A percentile compares a stretch with the other conserved stretches of the same genome.
Evolutionary conservation across 108 stramenopile genomes (phyloP).

Genomic region (Nitzschia sp.): DNA sequence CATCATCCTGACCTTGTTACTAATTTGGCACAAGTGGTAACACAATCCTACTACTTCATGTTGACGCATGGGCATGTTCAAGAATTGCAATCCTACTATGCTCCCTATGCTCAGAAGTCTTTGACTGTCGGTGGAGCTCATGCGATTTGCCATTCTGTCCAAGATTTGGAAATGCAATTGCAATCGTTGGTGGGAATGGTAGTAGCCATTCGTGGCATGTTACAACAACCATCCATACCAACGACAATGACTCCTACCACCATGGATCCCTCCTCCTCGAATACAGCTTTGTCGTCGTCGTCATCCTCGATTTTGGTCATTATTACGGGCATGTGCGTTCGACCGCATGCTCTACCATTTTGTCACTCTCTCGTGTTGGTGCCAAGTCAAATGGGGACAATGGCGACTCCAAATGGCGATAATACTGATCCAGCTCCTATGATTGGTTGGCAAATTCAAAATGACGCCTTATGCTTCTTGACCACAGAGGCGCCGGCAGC

Average conservation of each 20-base stretch:
- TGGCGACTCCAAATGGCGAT: neutral
- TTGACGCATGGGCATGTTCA: constrained; percentile 37
- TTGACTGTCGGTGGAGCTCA: constrained; percentile 80
- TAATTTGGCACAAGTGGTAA: constrained; percentile 48
- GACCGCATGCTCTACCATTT: constrained; percentile 52
- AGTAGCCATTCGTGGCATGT: constrained; percentile 63
- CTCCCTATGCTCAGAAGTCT: constrained; percentile 58
- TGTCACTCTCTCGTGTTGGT: constrained; percentile 63
- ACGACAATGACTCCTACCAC: neutral
- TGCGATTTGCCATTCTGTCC: constrained; percentile 50
- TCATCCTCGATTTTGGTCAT: constrained; percentile 34
- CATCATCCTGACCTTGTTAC: neutral
- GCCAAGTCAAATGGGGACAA: constrained; percentile 1
- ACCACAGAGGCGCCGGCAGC: constrained; percentile 22
- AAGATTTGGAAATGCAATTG: constrained; percentile 57
- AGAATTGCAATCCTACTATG: constrained; percentile 63
- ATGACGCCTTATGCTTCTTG: constrained; percentile 70
- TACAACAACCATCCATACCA: constrained; percentile 56
- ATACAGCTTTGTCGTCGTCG: constrained; percentile 7
- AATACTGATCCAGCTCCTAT: constrained; percentile 9
- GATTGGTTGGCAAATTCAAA: constrained; percentile 72
- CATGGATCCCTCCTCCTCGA: neutral
- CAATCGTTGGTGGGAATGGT: constrained; percentile 52
- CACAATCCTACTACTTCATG: constrained; percentile 54
- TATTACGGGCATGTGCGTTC: constrained; percentile 58